phyloP scores from a whole-genome alignment of 139 green algal species.

The Chlamydomonas sphaeroides region DNA sequence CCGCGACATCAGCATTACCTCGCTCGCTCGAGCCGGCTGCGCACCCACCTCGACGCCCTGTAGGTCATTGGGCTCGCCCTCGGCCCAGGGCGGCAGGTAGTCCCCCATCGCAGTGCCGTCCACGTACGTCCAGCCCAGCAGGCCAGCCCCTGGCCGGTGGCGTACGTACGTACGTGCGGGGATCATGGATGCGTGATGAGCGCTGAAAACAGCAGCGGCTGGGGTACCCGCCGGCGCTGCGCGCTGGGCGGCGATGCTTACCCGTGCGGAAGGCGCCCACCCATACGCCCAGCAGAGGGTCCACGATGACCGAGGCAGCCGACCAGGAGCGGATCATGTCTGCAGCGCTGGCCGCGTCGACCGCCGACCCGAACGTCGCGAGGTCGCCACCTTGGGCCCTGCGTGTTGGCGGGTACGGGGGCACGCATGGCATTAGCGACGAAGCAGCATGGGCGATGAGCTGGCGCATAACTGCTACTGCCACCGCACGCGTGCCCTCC shows the following conservation, averaged over 20 bases:
- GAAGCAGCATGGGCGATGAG: too few species aligned
- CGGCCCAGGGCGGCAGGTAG: not conserved
- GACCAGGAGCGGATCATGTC: not conserved
- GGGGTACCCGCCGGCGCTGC: too few species aligned
- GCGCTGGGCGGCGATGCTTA: too few species aligned
- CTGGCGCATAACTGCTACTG: too few species aligned
- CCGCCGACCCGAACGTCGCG: not conserved
- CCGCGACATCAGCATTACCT: too few species aligned
- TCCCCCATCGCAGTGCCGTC: not conserved
- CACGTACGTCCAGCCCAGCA: not conserved
- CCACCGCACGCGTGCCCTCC: too few species aligned
- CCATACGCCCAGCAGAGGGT: not conserved
- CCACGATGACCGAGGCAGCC: not conserved
- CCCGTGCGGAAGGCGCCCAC: not conserved
- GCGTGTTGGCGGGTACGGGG: too few species aligned
- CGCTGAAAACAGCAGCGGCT: too few species aligned
- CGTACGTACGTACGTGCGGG: too few species aligned
- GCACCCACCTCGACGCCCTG: not conserved
- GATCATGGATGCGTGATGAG: not conserved
- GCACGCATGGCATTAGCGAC: too few species aligned
- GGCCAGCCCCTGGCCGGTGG: not conserved
- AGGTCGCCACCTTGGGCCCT: not conserved
- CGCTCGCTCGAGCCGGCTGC: too few species aligned
- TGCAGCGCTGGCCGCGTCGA: too few species aligned
- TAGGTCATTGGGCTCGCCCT: not conserved